Evolutionary conservation across 2,329 filamentous ascomycete species (phyloP).

Genomic region (Magnaporthiopsis rhizophila): DNA sequence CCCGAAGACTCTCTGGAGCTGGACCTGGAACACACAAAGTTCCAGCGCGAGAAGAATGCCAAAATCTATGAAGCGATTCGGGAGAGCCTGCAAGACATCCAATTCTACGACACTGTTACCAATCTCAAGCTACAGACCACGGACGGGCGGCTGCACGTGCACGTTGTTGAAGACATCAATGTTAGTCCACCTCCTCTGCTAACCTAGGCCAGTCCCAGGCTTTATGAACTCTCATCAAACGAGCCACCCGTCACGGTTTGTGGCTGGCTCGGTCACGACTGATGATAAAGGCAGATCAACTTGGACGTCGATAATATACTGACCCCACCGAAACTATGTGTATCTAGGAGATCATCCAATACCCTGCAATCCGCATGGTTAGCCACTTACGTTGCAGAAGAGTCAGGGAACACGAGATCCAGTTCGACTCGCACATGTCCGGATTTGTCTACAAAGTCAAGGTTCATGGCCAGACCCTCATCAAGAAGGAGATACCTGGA

Average conservation of each 20-base stretch:
- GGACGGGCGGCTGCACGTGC: conserved; percentile 82
- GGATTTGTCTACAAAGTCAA: conserved; percentile 95
- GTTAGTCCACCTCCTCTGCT: conserved; percentile 33
- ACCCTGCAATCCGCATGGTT: conserved; percentile 66
- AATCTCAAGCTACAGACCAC: conserved; percentile 90
- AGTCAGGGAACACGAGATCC: conserved; percentile 65
- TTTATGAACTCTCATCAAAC: neutral
- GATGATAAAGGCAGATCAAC: neutral
- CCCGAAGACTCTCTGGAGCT: conserved; percentile 75
- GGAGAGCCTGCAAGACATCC: conserved; percentile 84
- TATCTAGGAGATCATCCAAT: conserved; percentile 72
- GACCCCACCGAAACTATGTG: conserved; percentile 4
- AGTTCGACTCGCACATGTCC: conserved; percentile 87
- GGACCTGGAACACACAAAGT: conserved; percentile 68
- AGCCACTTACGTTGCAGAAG: conserved; percentile 60
- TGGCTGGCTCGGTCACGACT: neutral
- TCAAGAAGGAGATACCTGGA: conserved; percentile 97
- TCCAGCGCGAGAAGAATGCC: conserved; percentile 84
- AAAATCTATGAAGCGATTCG: conserved; percentile 93
- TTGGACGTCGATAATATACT: neutral
- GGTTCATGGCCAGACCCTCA: conserved; percentile 59
- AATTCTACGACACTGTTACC: conserved; percentile 93
- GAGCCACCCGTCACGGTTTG: neutral
- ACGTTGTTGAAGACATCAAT: conserved; percentile 94
- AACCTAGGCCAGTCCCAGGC: neutral